phyloP scores from a whole-genome alignment of 1,139 yeast species.

The Pichia sp. region DNA sequence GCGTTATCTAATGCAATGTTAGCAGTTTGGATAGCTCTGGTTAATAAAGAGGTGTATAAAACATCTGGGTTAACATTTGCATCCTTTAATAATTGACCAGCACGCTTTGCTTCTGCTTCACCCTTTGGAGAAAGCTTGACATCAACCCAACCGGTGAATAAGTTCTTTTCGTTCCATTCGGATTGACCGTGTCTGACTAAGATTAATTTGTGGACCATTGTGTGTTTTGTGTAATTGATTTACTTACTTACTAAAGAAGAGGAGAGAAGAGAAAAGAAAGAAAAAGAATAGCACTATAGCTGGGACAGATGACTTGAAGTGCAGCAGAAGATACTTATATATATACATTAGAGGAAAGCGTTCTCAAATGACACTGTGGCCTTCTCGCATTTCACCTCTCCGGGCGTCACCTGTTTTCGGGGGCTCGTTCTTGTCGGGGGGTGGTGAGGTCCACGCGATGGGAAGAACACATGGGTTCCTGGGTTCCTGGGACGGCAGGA shows the following conservation, averaged over 20 bases:
- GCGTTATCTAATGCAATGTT: constrained; percentile 87
- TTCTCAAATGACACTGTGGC: background rate
- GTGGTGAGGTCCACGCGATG: background rate
- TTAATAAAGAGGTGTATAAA: constrained; percentile 83
- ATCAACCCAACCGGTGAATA: constrained; percentile 99
- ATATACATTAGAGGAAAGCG: no score
- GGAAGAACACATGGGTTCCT: no score
- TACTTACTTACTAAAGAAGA: background rate
- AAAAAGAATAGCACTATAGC: constrained; percentile 19
- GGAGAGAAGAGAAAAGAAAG: background rate
- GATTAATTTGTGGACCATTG: constrained; percentile 61
- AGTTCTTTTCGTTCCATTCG: constrained; percentile 97
- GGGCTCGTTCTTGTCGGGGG: background rate
- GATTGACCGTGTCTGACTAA: constrained; percentile 98
- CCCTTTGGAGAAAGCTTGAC: constrained; percentile 81
- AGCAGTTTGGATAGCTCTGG: constrained; percentile 97
- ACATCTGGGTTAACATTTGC: constrained; percentile 81
- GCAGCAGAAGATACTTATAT: no score
- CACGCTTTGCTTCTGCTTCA: constrained; percentile 84
- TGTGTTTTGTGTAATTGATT: constrained; percentile 28
- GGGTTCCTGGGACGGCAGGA: no score
- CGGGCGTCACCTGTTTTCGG: background rate
- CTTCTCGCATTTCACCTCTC: constrained; percentile 17
- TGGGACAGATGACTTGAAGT: constrained; percentile 31
- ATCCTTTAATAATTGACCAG: constrained; percentile 89